Conservation (phyloP, 768 basidiomycete species). For the Rhodotorula toruloides region DNA sequence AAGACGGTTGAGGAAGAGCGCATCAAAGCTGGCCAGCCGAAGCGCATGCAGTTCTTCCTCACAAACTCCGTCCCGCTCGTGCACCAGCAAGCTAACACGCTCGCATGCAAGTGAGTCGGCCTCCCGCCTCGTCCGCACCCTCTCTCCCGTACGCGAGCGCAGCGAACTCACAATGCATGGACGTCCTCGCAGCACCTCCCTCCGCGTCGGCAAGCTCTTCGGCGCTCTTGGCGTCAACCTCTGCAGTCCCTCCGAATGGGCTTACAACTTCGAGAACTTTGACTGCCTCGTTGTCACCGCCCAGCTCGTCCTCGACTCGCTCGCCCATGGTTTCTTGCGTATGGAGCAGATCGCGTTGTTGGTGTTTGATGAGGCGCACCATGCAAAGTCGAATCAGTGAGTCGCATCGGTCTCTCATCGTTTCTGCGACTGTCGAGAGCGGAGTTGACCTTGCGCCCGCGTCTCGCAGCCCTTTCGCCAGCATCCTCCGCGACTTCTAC, state of each 20-base stretch:
- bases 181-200: background rate
- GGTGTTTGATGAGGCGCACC: constrained; percentile 19
- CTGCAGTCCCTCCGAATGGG: constrained; percentile 6
- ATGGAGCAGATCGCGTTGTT: constrained; percentile 20
- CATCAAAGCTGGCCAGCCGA: background rate
- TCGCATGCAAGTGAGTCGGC: constrained; percentile 7
- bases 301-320: constrained; percentile 24
- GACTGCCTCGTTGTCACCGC: constrained; percentile 20
- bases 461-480: constrained; percentile 7
- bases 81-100: constrained; percentile 6
- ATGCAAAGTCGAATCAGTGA: constrained; percentile 16
- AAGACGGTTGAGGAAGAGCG: background rate
- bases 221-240: constrained; percentile 17
- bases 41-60: constrained; percentile 21
- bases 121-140: too few relatives aligned
- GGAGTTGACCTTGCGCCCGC: background rate
- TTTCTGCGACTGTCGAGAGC: too few relatives aligned
- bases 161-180: background rate
- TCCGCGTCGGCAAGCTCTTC: constrained; percentile 26
- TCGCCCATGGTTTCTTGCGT: constrained; percentile 24
- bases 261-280: constrained; percentile 7
- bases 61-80: constrained; percentile 17
- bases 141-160: too few relatives aligned
- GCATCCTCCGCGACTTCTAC: constrained; percentile 28
- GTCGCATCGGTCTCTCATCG: too few relatives aligned